phyloP scores from a whole-genome alignment of 192 early-diverging fungal genomes.

The Mortierella alpina region DNA sequence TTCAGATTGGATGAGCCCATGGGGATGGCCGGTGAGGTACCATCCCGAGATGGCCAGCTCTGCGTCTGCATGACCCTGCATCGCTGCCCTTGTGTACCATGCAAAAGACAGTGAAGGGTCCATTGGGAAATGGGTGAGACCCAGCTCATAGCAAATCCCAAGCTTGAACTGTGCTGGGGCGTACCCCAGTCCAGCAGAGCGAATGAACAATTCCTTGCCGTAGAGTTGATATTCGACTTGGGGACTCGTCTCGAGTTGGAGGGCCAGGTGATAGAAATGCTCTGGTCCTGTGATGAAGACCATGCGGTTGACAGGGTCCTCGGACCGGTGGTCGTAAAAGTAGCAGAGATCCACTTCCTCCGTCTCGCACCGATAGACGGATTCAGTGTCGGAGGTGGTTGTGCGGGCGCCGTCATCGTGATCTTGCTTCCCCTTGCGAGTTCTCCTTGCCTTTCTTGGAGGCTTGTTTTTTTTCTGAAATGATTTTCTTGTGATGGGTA shows the following conservation, averaged over 20 bases:
- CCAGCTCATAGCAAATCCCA: conserved; percentile 69
- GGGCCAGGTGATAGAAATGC: conserved; percentile 46
- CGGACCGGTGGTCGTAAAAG: conserved; percentile 20
- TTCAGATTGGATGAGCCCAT: conserved; percentile 63
- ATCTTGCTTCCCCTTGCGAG: not conserved
- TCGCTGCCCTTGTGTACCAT: conserved; percentile 73
- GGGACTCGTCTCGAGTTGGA: conserved; percentile 43
- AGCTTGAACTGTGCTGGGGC: conserved; percentile 67
- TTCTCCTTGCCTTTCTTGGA: too few relatives aligned
- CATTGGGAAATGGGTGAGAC: conserved; percentile 56
- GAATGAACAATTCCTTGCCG: conserved; percentile 64
- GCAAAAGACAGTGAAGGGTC: conserved; percentile 62
- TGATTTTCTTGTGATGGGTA: too few relatives aligned
- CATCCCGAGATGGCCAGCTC: conserved; percentile 68
- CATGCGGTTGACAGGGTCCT: conserved; percentile 22
- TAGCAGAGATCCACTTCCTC: conserved; percentile 23
- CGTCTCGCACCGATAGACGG: too few relatives aligned
- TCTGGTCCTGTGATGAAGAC: conserved; percentile 40
- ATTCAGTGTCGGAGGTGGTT: not conserved
- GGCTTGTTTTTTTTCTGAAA: too few relatives aligned
- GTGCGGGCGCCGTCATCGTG: not conserved
- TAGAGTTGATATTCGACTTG: conserved; percentile 47
- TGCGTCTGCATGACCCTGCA: conserved; percentile 72
- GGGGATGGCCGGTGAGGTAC: conserved; percentile 68
- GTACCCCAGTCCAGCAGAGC: conserved; percentile 70